Evolutionary conservation across 192 early-diverging fungal genomes (phyloP).

Genomic region (Coemansia sp.): DNA sequence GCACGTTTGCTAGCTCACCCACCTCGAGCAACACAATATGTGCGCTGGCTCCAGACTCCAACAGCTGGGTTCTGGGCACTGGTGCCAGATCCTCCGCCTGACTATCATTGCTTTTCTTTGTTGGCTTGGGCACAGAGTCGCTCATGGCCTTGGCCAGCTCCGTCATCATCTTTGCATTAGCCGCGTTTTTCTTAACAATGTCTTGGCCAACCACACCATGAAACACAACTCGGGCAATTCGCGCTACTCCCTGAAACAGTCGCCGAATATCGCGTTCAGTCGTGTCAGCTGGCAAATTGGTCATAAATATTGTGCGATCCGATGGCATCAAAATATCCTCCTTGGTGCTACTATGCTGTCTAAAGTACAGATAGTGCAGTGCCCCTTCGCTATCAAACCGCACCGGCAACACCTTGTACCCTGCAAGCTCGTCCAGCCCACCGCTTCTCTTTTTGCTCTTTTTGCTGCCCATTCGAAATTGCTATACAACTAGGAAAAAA

Average conservation of each 20-base stretch:
- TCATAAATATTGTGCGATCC: slow-evolving; percentile 63
- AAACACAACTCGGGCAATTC: slow-evolving; percentile 58
- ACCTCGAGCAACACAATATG: slow-evolving; percentile 69
- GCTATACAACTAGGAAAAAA: slow-evolving; percentile 2
- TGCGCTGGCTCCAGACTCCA: slow-evolving; percentile 58
- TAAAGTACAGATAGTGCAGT: slow-evolving; percentile 59
- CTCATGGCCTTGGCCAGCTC: slow-evolving; percentile 40
- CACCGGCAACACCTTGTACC: slow-evolving; percentile 58
- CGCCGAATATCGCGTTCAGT: slow-evolving; percentile 63
- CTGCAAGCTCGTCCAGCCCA: slow-evolving; percentile 52
- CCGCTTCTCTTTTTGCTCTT: slow-evolving; percentile 14
- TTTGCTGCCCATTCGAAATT: slow-evolving; percentile 27
- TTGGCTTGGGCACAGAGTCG: slow-evolving; percentile 20
- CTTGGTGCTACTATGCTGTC: slow-evolving; percentile 50
- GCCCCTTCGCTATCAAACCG: slow-evolving; percentile 22
- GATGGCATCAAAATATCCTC: slow-evolving; percentile 55
- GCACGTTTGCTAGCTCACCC: slow-evolving; percentile 60
- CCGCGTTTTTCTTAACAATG: slow-evolving; percentile 16
- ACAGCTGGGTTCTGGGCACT: slow-evolving; percentile 41
- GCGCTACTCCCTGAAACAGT: slow-evolving; percentile 60
- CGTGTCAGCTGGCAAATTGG: slow-evolving; percentile 68
- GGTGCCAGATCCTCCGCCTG: slow-evolving; percentile 19
- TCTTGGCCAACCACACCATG: slow-evolving; percentile 47
- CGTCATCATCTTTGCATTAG: slow-evolving; percentile 29
- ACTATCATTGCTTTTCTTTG: slow-evolving; percentile 24